phyloP scores from a whole-genome alignment of 495 filamentous ascomycete species.

The Bathelium albidoporum region DNA sequence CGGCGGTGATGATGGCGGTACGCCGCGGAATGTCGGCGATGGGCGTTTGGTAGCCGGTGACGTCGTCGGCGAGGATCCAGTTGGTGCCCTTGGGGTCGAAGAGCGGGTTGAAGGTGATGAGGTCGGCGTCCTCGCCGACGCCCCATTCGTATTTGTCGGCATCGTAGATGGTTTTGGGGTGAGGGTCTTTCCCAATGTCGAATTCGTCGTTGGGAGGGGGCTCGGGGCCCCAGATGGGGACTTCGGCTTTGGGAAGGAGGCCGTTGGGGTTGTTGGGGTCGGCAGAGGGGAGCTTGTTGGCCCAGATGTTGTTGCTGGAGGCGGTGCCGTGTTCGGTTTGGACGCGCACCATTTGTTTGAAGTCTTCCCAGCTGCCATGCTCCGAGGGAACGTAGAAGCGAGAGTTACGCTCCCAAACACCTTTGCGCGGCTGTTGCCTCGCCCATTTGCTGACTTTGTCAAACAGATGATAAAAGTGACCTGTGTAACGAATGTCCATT shows the following conservation, averaged over 20 bases:
- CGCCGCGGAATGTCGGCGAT: constrained; percentile 58
- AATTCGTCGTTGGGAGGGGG: constrained; percentile 46
- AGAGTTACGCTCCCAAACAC: constrained; percentile 84
- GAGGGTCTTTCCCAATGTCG: constrained; percentile 59
- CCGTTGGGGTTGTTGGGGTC: constrained; percentile 29
- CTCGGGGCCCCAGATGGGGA: constrained; percentile 77
- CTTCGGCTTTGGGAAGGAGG: constrained; percentile 48
- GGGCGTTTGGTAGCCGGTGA: constrained; percentile 71
- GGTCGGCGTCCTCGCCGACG: constrained; percentile 82
- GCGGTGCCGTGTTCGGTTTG: constrained; percentile 76
- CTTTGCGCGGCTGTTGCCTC: constrained; percentile 73
- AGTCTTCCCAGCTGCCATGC: constrained; percentile 88
- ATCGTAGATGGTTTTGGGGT: constrained; percentile 60
- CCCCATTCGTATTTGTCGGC: constrained; percentile 82
- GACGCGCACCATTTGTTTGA: constrained; percentile 82
- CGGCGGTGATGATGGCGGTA: constrained; percentile 77
- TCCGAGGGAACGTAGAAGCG: constrained; percentile 85
- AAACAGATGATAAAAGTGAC: constrained; percentile 92
- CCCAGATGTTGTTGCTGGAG: constrained; percentile 63
- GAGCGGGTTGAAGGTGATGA: constrained; percentile 87
- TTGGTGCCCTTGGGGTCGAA: constrained; percentile 84
- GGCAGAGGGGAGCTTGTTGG: constrained; percentile 30
- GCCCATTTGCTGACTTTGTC: constrained; percentile 65
- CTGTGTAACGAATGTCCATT: constrained; percentile 91
- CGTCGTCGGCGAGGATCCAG: constrained; percentile 79